Conservation (phyloP, 192 early-diverging fungal species). For the Coemansia sp. region DNA sequence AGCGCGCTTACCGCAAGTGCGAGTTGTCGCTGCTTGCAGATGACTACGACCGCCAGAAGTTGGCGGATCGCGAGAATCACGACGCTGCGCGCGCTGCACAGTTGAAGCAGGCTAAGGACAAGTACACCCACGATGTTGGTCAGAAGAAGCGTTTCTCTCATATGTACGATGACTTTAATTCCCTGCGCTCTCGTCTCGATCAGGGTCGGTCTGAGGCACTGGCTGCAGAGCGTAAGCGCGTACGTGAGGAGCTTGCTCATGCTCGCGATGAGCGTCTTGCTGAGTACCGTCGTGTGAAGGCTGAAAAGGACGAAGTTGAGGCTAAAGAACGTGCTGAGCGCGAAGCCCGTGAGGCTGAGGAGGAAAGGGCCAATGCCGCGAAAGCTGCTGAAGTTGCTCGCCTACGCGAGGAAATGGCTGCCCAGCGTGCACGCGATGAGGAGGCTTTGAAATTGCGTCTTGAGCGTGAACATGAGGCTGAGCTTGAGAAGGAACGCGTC, state of each 20-base stretch:
- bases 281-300: slow-evolving; percentile 47
- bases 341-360: slow-evolving; percentile 35
- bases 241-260: slow-evolving; percentile 58
- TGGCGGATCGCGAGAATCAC: slow-evolving; percentile 76
- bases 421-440: slow-evolving; percentile 46
- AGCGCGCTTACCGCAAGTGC: slow-evolving; percentile 88
- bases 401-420: slow-evolving; percentile 47
- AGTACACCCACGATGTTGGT: slow-evolving; percentile 70
- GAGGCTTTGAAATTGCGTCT: slow-evolving; percentile 54
- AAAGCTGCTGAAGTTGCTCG: slow-evolving; percentile 44
- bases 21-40: slow-evolving; percentile 87
- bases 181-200: slow-evolving; percentile 58
- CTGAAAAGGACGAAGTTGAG: slow-evolving; percentile 43
- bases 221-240: slow-evolving; percentile 58
- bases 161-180: slow-evolving; percentile 79
- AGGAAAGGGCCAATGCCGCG: slow-evolving; percentile 37
- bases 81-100: slow-evolving; percentile 70
- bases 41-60: slow-evolving; percentile 90
- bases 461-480: slow-evolving; percentile 25
- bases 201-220: slow-evolving; percentile 62
- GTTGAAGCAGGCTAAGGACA: slow-evolving; percentile 61
- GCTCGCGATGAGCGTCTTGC: slow-evolving; percentile 53
- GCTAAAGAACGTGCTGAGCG: slow-evolving; percentile 57
- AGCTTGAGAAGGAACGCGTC: slow-evolving; percentile 34
- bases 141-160: slow-evolving; percentile 77